Evolutionary conservation across 345 rosid species (phyloP), one percentile per base, ranked within the genome.

Genomic region (Toxicodendron radicans): DNA sequence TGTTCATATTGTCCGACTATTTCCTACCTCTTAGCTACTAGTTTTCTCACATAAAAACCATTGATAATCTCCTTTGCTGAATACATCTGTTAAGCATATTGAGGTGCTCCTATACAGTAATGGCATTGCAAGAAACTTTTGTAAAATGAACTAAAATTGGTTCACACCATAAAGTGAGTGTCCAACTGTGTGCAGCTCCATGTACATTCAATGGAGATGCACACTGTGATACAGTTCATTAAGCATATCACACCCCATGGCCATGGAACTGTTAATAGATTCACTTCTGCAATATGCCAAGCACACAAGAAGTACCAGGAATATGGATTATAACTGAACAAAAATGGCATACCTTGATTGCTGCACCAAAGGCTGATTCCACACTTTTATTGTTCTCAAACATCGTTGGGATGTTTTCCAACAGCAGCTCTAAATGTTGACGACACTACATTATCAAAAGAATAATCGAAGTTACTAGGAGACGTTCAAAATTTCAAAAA

Each of bases 341-440:
- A 7, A 61, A 81, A 64, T 38, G 32, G n/a, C 73, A 79, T 85
- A 91, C 98, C 97, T 94, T 90, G 72, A 88, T 84, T 76, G 97
- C 97, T 58, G 98, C 97, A 85, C 95, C 94, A 86, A 94, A 94
- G 74, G 97, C 92, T 53, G 97, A 94, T 84, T 94, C 98, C 62
- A 91, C 90, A 70, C 85, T 91, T 85, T 73, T 88, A 84, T 84
- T 89, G 79, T 82, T 86, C 83, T 91, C 90, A 85, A 94, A 94
- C 97, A 92, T 89, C 23, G 88, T 84, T 71, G 98, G 97, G 76
- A 94, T 94, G 77, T 86, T 91, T 74, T 92, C 97, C 80, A 94
- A 83, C 83, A 92, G 78, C 66, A 89, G 87, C 86, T 92, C 97
- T 76, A 94, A 79, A 84, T 92, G 98, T 70, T 89, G 93, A 64